Evolutionary conservation across 306 rosid genomes (phyloP).

Genomic region (Cicer chorassanicum): DNA sequence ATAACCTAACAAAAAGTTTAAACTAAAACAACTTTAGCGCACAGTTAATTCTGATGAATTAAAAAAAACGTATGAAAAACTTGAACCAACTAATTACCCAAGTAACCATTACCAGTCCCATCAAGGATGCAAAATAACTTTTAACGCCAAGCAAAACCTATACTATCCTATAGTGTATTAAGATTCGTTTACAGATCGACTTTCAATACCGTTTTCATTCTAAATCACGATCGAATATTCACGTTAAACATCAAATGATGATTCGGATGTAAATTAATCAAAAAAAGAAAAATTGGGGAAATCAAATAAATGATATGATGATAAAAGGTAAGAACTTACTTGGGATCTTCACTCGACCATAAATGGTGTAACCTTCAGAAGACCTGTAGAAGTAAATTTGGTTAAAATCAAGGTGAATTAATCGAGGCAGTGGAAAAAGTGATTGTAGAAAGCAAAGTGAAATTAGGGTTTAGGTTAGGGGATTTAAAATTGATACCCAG

Average conservation of each 20-base stretch:
- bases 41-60: not conserved
- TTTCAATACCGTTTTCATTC: not conserved
- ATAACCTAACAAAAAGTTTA: not conserved
- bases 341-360: conserved; percentile 87
- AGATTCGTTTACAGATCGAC: conserved; percentile 31
- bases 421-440: conserved; percentile 12
- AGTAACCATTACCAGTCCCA: conserved; percentile 11
- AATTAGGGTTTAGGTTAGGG: conserved; percentile 36
- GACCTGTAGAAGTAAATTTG: conserved; percentile 52
- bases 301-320: conserved; percentile 15
- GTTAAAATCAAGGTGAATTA: conserved; percentile 14
- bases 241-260: conserved; percentile 5
- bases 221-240: not conserved
- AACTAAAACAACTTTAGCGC: conserved; percentile 16
- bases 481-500: conserved; percentile 62
- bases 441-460: not conserved
- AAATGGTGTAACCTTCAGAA: conserved; percentile 77
- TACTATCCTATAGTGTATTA: not conserved
- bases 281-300: not conserved
- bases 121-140: conserved; percentile 39
- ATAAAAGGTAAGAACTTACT: conserved; percentile 54
- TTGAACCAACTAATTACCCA: conserved; percentile 1
- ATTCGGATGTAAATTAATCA: conserved; percentile 12
- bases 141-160: not conserved
- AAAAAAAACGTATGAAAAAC: conserved; percentile 4